Evolutionary conservation across 2,329 filamentous ascomycete genomes (phyloP).

Genomic region (Cercospora nicotianae): DNA sequence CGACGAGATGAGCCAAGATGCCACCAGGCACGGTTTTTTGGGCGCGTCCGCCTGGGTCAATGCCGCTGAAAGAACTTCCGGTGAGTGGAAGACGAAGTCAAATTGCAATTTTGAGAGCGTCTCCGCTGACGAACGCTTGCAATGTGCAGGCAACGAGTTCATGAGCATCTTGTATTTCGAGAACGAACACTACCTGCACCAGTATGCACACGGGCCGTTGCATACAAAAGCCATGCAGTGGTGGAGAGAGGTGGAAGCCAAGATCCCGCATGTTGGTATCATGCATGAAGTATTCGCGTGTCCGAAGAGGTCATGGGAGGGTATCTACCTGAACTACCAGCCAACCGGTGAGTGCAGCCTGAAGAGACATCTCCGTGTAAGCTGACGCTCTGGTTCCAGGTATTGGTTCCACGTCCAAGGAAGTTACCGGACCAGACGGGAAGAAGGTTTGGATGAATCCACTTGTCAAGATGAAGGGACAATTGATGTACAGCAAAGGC

Average conservation of each 20-base stretch:
- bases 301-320: constrained; percentile 20
- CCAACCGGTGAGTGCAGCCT: constrained; percentile 8
- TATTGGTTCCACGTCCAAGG: constrained; percentile 19
- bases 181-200: constrained; percentile 19
- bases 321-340: constrained; percentile 22
- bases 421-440: constrained; percentile 13
- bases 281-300: constrained; percentile 22
- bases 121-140: constrained; percentile 6
- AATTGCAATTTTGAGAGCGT: neutral
- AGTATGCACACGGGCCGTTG: constrained; percentile 20
- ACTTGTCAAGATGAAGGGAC: constrained; percentile 18
- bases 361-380: neutral
- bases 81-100: neutral
- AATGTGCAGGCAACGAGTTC: constrained; percentile 9
- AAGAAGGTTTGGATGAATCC: constrained; percentile 20
- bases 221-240: constrained; percentile 24
- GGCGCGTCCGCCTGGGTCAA: constrained; percentile 1
- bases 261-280: constrained; percentile 17
- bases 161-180: constrained; percentile 25
- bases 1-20: constrained; percentile 13
- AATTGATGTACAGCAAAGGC: constrained; percentile 21
- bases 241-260: constrained; percentile 8
- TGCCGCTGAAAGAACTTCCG: neutral
- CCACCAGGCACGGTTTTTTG: constrained; percentile 18
- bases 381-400: neutral